Evolutionary conservation across 208 protist genomes (phyloP), one percentile per base, ranked within the genome.

Genomic region (Baffinella frigidus): DNA sequence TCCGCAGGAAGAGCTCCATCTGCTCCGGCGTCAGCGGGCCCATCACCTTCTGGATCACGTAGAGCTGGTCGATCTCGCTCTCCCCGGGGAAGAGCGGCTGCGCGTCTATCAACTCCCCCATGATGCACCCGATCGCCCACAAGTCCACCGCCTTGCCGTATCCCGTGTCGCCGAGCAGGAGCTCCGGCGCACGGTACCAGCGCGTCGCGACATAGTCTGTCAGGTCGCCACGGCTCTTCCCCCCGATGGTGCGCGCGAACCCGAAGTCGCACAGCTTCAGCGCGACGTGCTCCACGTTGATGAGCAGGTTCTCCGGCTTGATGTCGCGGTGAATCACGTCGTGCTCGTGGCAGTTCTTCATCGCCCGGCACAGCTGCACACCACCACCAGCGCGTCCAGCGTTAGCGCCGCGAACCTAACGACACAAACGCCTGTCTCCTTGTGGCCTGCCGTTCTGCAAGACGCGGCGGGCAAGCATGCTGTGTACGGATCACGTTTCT

Each of bases 401-500:
- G n/a, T n/a, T n/a, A n/a, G n/a, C n/a, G n/a, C n/a, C n/a, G n/a
- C n/a, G n/a, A n/a, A n/a, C n/a, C n/a, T n/a, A n/a, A n/a, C n/a
- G n/a, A n/a, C n/a, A n/a, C n/a, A n/a, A n/a, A n/a, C n/a, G n/a
- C n/a, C n/a, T n/a, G n/a, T n/a, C n/a, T n/a, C n/a, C n/a, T n/a
- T n/a, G n/a, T n/a, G n/a, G n/a, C n/a, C n/a, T n/a, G n/a, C n/a
- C n/a, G n/a, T n/a, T n/a, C 73, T 67, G 93, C 94, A 24, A 97
- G 77, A 0, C 92, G 11, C 64, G 97, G 95, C 61, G 95, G 96
- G 0, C 96, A 74, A 44, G 96, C 93, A 68, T 95, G 96, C 20
- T 67, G 89, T 14, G 72, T 94, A 39, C 48, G 73, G 35, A 74
- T 95, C 95, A 93, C 81, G 51, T 96, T 91, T 0, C n/a, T n/a